phyloP scores from a whole-genome alignment of 2,329 filamentous ascomycete species.

The Monilinia vaccinii-corymbosi region DNA sequence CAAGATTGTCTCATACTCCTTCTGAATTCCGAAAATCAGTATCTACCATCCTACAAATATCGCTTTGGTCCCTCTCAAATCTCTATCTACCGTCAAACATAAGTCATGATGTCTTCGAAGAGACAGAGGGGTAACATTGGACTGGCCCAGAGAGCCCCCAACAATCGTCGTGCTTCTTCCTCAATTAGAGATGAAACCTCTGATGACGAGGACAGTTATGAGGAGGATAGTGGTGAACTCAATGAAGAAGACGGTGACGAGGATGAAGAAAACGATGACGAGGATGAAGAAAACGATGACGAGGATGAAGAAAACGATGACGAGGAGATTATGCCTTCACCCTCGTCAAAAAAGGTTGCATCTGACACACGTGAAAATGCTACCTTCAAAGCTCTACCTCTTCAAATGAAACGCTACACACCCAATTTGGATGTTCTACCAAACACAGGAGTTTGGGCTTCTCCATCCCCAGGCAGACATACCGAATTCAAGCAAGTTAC shows the following conservation, averaged over 20 bases:
- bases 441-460: neutral
- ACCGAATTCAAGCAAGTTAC: neutral
- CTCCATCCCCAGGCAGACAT: neutral
- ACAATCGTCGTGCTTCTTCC: neutral
- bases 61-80: neutral
- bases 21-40: neutral
- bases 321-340: neutral
- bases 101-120: neutral
- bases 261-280: neutral
- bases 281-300: neutral
- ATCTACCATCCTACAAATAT: neutral
- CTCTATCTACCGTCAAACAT: neutral
- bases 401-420: neutral
- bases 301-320: neutral
- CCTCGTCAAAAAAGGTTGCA: neutral
- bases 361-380: neutral
- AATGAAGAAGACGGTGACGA: neutral
- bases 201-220: neutral
- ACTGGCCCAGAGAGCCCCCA: neutral
- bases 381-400: neutral
- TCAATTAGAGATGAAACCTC: neutral
- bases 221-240: neutral
- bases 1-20: neutral
- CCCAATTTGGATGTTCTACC: neutral
- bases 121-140: neutral